Percentiles rank a stretch among this genome's conserved stretches.
phyloP scores from a whole-genome alignment of 1,284 basidiomycete genomes.

The Calocybe gambosa region DNA sequence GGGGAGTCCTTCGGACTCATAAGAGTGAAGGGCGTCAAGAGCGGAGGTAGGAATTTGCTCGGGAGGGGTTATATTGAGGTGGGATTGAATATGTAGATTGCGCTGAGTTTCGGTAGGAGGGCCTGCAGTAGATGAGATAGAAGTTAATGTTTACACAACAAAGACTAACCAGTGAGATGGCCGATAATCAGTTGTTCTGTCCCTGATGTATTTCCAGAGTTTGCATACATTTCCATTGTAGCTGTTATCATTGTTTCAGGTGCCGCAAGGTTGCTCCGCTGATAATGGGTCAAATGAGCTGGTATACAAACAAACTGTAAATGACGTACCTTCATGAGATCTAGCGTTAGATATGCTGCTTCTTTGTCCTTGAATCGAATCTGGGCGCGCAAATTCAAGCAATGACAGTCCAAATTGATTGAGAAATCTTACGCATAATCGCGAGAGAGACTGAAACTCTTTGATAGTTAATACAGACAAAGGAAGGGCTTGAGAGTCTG shows the following conservation, averaged over 20 bases:
- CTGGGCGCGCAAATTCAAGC: conserved; percentile 17
- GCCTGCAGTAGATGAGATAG: conserved; percentile 22
- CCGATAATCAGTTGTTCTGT: conserved; percentile 42
- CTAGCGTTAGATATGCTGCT: conserved; percentile 28
- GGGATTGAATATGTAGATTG: conserved; percentile 62
- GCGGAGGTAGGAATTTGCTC: conserved; percentile 48
- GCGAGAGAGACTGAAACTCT: conserved; percentile 50
- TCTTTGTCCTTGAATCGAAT: conserved; percentile 25
- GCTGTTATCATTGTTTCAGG: conserved; percentile 36
- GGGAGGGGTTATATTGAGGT: conserved; percentile 39
- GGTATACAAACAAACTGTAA: not conserved
- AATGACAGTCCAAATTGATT: conserved; percentile 4
- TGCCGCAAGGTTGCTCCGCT: conserved; percentile 35
- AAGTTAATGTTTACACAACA: not conserved
- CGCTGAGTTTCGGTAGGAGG: conserved; percentile 50
- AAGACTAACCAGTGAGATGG: conserved; percentile 35
- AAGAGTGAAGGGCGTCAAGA: conserved; percentile 55
- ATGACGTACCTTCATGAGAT: conserved; percentile 46
- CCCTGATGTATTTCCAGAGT: conserved; percentile 36
- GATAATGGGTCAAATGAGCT: not conserved
- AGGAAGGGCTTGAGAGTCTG: conserved; percentile 22
- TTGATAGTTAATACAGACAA: conserved; percentile 36
- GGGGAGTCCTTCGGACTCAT: conserved; percentile 51
- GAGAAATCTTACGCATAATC: conserved; percentile 28
- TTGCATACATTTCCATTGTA: conserved; percentile 46